These are phyloP conservation scores for Exophiala sideris DNA, from an alignment of 2,329 filamentous ascomycete species.

Conservation along the genomic window DNA sequence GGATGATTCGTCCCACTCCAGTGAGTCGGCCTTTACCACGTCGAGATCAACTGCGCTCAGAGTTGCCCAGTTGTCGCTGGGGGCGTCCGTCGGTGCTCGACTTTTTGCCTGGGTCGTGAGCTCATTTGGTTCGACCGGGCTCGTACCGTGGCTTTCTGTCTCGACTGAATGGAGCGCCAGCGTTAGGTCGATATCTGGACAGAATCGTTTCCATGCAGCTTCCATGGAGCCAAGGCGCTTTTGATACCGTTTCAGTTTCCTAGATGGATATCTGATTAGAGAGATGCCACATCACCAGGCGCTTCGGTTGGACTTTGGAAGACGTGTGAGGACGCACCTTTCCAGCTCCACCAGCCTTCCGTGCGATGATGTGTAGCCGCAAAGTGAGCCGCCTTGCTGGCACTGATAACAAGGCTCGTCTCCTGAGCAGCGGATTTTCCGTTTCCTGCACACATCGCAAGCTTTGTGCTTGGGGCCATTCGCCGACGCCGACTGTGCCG, in stretches of 20 bases:
- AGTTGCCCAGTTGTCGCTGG: neutral
- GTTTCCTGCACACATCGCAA: neutral
- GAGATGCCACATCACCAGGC: neutral
- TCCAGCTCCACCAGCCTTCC: neutral
- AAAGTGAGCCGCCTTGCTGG: neutral
- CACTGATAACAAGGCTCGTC: neutral
- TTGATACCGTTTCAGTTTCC: neutral
- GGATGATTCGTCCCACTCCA: slow-evolving; percentile 7
- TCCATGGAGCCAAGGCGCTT: slow-evolving; percentile 3
- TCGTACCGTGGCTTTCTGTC: neutral
- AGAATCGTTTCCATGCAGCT: slow-evolving; percentile 2
- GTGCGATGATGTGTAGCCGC: neutral
- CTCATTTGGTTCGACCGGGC: neutral
- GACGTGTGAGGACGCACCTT: neutral
- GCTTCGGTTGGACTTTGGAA: neutral
- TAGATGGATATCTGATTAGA: neutral
- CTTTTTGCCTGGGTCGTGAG: neutral
- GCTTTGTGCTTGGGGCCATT: neutral
- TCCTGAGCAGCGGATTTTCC: neutral
- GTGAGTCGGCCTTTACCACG: neutral
- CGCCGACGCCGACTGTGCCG: neutral
- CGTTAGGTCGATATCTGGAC: slow-evolving; percentile 1
- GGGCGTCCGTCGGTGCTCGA: neutral
- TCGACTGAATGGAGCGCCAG: neutral
- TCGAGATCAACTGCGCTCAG: neutral